A percentile compares a stretch with the other conserved stretches of the same genome.
Conservation (phyloP, 2,329 filamentous ascomycete species). For the Ophiocordyceps robertsii region DNA sequence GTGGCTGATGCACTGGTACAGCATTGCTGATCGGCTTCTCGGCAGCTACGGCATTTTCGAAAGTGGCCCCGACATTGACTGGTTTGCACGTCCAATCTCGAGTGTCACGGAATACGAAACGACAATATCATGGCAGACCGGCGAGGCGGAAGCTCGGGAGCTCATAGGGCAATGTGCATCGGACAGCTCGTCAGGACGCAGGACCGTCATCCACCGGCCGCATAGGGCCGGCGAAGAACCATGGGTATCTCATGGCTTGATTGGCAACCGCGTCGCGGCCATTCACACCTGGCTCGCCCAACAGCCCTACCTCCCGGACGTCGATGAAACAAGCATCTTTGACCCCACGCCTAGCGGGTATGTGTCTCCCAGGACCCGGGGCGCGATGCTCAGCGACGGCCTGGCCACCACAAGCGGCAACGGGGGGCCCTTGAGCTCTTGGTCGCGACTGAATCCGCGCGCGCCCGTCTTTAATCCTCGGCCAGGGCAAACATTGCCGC, state of each 20-base stretch:
- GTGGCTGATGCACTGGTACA: conserved; percentile 17
- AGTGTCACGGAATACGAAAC: too few relatives aligned
- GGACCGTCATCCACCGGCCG: background rate
- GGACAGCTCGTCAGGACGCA: background rate
- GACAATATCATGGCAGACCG: too few relatives aligned
- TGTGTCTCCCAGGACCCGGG: background rate
- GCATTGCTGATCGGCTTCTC: conserved; percentile 12
- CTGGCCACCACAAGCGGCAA: too few relatives aligned
- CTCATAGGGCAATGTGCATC: too few relatives aligned
- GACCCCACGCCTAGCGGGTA: conserved; percentile 3
- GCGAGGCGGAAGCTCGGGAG: too few relatives aligned
- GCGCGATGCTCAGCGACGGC: background rate
- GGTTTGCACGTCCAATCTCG: conserved; percentile 6
- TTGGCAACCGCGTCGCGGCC: too few relatives aligned
- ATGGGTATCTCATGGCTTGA: too few relatives aligned
- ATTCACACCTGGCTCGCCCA: conserved; percentile 2
- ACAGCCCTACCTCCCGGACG: conserved; percentile 1
- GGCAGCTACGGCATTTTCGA: conserved; percentile 4
- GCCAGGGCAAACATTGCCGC: background rate
- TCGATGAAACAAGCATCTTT: background rate
- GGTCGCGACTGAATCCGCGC: conserved; percentile 2
- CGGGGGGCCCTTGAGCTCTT: background rate
- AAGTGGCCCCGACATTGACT: conserved; percentile 11
- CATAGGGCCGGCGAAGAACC: too few relatives aligned
- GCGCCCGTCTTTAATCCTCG: conserved; percentile 3